Conservation (phyloP, 768 basidiomycete genomes). For the Coprinopsis sp. region DNA sequence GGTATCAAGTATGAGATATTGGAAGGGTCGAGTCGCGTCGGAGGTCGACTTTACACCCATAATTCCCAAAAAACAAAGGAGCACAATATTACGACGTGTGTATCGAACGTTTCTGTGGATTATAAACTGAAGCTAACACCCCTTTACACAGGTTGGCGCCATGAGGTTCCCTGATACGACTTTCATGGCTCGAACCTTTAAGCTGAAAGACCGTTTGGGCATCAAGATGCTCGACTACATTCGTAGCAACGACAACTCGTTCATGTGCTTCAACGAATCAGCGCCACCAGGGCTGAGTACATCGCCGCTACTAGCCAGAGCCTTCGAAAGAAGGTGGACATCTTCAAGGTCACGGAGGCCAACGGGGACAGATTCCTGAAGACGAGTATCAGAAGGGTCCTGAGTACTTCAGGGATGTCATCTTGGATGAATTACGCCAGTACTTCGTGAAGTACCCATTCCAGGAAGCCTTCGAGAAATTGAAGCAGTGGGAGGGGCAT, state of each 20-base stretch:
- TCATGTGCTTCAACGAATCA: constrained; percentile 20
- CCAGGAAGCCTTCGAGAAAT: constrained; percentile 9
- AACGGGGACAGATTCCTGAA: background rate
- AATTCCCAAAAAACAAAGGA: constrained; percentile 25
- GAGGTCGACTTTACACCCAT: constrained; percentile 42
- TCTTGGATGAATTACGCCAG: constrained; percentile 3
- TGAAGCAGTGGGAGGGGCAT: constrained; percentile 11
- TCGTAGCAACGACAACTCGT: constrained; percentile 11
- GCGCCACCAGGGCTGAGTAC: constrained; percentile 4
- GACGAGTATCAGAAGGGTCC: constrained; percentile 2
- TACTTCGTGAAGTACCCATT: constrained; percentile 13
- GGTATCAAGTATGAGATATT: constrained; percentile 41
- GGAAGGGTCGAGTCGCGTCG: constrained; percentile 36
- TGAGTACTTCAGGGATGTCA: constrained; percentile 3
- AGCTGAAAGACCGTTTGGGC: constrained; percentile 7
- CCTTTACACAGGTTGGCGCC: constrained; percentile 32
- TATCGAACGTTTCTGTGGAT: too few species aligned
- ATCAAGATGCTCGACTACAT: constrained; percentile 1
- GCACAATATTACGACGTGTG: constrained; percentile 38
- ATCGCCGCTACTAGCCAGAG: constrained; percentile 13
- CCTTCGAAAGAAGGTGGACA: too few species aligned
- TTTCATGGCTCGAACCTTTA: constrained; percentile 7
- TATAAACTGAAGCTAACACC: background rate
- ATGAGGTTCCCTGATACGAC: constrained; percentile 31
- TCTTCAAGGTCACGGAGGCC: background rate